A percentile compares a stretch with the other conserved stretches of the same genome.
phyloP scores from a whole-genome alignment of 176 grass and related monocot genomes.

The Elaeis guineensis region DNA sequence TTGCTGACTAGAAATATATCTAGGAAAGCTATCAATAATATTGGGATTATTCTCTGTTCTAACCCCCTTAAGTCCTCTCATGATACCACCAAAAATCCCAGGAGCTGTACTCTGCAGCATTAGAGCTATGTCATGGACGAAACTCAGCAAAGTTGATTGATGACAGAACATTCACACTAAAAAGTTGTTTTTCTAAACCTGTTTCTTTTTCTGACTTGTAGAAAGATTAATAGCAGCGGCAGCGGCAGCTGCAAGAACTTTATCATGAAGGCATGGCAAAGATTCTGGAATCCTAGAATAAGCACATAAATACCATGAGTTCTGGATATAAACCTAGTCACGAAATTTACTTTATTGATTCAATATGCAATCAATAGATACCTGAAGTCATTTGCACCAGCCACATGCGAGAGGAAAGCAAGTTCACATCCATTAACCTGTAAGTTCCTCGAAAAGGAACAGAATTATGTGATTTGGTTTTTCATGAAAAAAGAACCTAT shows the following conservation, averaged over 20 bases:
- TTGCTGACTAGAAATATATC: constrained; percentile 6
- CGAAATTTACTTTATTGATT: constrained; percentile 5
- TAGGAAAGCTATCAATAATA: constrained; percentile 4
- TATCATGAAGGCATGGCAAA: constrained; percentile 82
- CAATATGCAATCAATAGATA: constrained; percentile 22
- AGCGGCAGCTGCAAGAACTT: constrained; percentile 82
- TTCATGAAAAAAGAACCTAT: not conserved
- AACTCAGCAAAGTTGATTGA: too few species aligned
- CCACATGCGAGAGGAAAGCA: constrained; percentile 59
- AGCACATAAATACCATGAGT: constrained; percentile 12
- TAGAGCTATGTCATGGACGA: constrained; percentile 6
- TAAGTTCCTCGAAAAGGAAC: constrained; percentile 6
- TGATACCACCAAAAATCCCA: constrained; percentile 29
- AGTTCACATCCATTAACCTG: constrained; percentile 88
- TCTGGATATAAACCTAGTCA: not conserved
- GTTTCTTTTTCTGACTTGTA: constrained; percentile 60
- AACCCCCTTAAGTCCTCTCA: constrained; percentile 40
- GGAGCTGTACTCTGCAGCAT: constrained; percentile 25
- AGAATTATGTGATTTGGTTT: not conserved
- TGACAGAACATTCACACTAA: too few species aligned
- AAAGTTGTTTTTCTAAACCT: constrained; percentile 24
- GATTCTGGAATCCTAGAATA: constrained; percentile 79
- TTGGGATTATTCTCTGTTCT: constrained; percentile 29
- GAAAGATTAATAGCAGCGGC: constrained; percentile 63
- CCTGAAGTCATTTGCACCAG: constrained; percentile 75